Evolutionary conservation across 1,139 yeast genomes (phyloP), one percentile per base, ranked within the genome.

Genomic region (Arxiozyma slooffiae): DNA sequence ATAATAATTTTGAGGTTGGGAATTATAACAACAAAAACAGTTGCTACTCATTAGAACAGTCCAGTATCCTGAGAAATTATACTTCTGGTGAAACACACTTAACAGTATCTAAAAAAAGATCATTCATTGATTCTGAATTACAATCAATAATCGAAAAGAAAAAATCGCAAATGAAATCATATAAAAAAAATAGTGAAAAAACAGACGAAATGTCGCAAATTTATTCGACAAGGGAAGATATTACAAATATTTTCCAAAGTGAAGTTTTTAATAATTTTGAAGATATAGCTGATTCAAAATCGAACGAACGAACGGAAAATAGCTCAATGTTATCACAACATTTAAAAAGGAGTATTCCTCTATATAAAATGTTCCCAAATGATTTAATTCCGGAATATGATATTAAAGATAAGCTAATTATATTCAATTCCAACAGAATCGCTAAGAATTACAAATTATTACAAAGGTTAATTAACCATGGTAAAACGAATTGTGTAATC

Each of bases 41-140:
- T 14, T 14, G n/a, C 6, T 7, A 30, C 36, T 2, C 4, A 14
- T 14, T n/a, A 11, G 36, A 14, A 30, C 36, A 30, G 14, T 30
- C 36, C n/a, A 30, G 36, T 30, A 30, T 30, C 14, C 14, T 8
- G 16, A 30, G 6, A 18, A 11, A 17, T 4, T n/a, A 17, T 8
- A 16, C 4, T 11, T 26, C 44, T 24, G 30, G 17, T 16, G 9
- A 45, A 26, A 20, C 40, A 16, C 8, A 14, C 4, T 16, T 38
- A 20, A 20, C 36, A 21, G 7, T 53, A 1, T 56, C 61, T 14
- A 57, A 55, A 18, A 59, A 56, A 26, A 51, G 62, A 40, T 57
- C 63, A 1, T 55, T 56, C 40, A 49, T 60, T 7, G 62, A 61
- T 46, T 55, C 52, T 9, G 61, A 57, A 7, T 49, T 60, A 18